Conservation (phyloP, 2,329 filamentous ascomycete species). For the Stemphylium lycopersici region DNA sequence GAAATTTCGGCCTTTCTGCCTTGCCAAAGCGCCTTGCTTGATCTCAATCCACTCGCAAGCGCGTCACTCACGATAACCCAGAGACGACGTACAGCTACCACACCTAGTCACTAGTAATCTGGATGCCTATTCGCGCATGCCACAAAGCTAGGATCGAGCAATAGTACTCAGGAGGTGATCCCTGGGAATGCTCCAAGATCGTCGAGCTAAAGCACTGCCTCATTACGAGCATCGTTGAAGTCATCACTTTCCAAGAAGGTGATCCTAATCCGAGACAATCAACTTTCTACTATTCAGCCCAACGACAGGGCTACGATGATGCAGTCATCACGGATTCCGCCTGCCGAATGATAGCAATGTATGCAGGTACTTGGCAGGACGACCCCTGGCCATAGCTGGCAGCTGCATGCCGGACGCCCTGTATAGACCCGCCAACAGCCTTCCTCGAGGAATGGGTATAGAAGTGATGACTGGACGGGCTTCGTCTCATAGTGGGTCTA, state of each 20-base stretch:
- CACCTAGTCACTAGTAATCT: not conserved
- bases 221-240: constrained; percentile 9
- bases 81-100: not conserved
- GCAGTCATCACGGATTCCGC: constrained; percentile 27
- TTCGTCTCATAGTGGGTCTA: not conserved
- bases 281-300: constrained; percentile 21
- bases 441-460: too few relatives aligned
- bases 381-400: not conserved
- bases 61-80: not conserved
- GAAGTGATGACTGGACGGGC: not conserved
- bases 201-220: constrained; percentile 35
- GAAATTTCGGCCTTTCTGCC: not conserved
- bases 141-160: not conserved
- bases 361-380: constrained; percentile 13
- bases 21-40: not conserved
- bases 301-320: constrained; percentile 21
- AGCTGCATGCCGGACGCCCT: not conserved
- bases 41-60: not conserved
- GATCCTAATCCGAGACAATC: constrained; percentile 1
- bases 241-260: constrained; percentile 12
- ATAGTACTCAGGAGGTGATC: constrained; percentile 15
- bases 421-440: not conserved
- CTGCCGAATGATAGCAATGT: constrained; percentile 26
- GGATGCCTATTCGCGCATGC: not conserved
- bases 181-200: constrained; percentile 20